These are phyloP conservation scores for Onygenales sp. DNA, from an alignment of 2,329 filamentous ascomycete genomes.

Conservation along the genomic window DNA sequence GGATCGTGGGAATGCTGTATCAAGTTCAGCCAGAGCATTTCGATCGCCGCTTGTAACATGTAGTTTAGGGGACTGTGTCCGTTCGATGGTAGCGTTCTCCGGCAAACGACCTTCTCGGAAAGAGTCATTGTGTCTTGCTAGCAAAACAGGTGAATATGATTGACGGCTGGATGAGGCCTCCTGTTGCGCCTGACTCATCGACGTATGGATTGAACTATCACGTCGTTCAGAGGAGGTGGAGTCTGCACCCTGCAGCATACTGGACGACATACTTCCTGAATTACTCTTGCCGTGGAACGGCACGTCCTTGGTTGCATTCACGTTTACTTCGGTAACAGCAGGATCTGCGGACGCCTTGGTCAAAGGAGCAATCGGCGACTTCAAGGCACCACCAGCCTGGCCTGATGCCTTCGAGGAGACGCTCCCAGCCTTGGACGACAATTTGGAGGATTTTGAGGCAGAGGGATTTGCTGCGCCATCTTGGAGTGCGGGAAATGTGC, in stretches of 20 bases:
- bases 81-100: conserved; percentile 15
- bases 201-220: conserved; percentile 20
- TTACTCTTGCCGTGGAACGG: conserved; percentile 21
- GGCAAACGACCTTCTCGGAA: conserved; percentile 19
- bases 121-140: conserved; percentile 19
- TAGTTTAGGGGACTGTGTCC: conserved; percentile 1
- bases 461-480: conserved; percentile 18
- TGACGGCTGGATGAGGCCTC: conserved; percentile 17
- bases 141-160: conserved; percentile 25
- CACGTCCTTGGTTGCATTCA: conserved; percentile 26
- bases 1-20: conserved; percentile 15
- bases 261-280: conserved; percentile 22
- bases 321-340: conserved; percentile 38
- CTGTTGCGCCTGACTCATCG: conserved; percentile 22
- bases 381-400: conserved; percentile 26
- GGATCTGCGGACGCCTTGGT: conserved; percentile 34
- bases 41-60: conserved; percentile 15
- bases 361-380: conserved; percentile 28
- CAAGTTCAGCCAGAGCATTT: conserved; percentile 20
- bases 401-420: conserved; percentile 33
- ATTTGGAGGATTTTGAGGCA: conserved; percentile 24
- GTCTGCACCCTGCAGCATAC: conserved; percentile 21
- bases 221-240: conserved; percentile 20
- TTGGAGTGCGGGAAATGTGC: conserved; percentile 20
- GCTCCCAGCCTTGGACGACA: conserved; percentile 33